phyloP scores from a whole-genome alignment of 2,329 filamentous ascomycete genomes.

The Fonsecaea pugnacius region DNA sequence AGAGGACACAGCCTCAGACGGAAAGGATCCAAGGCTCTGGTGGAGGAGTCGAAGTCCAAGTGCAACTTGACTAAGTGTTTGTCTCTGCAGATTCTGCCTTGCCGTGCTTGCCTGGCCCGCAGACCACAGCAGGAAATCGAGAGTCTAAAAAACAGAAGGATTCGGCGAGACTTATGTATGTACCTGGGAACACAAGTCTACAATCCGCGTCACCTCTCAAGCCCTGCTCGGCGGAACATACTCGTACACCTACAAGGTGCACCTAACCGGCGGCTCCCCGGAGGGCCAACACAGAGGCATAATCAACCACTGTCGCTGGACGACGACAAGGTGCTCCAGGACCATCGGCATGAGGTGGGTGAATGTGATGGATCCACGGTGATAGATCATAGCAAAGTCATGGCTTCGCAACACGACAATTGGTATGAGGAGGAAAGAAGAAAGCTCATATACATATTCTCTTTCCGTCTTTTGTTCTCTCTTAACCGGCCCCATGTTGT shows the following conservation, averaged over 20 bases:
- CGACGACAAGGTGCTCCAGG: conserved; percentile 3
- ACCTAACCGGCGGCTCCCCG: conserved; percentile 17
- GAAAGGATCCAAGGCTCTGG: background rate
- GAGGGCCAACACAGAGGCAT: background rate
- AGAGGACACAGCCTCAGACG: background rate
- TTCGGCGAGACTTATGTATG: conserved; percentile 9
- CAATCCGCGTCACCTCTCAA: background rate
- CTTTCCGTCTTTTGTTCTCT: background rate
- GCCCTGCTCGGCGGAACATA: background rate
- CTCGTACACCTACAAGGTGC: background rate
- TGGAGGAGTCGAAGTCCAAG: background rate
- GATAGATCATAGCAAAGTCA: conserved; percentile 10
- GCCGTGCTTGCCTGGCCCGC: background rate
- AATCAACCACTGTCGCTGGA: background rate
- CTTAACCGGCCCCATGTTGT: background rate
- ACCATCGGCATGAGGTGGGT: background rate
- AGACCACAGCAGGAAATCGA: background rate
- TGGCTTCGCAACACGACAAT: conserved; percentile 4
- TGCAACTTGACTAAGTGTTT: background rate
- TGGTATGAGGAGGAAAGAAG: conserved; percentile 18
- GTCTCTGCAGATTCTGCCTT: background rate
- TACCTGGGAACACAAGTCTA: conserved; percentile 5
- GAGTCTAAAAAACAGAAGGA: background rate
- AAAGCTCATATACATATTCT: background rate
- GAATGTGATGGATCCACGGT: conserved; percentile 2